Base-by-base conservation (phyloP, 2,329 filamentous ascomycete genomes). In the Metarhizium rileyi region DNA sequence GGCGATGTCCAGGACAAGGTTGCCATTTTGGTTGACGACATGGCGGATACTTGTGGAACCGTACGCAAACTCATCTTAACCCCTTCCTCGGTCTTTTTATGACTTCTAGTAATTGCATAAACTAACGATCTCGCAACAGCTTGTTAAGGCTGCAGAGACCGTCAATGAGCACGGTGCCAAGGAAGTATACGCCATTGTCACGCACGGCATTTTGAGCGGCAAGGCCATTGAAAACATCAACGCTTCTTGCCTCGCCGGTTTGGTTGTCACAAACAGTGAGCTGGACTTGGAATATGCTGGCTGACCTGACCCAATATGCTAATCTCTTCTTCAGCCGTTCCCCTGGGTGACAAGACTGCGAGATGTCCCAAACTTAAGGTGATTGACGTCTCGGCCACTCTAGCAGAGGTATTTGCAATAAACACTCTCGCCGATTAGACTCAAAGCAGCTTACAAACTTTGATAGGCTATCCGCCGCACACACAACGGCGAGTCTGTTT, bases 11-110 rank as follows among this genome's bases (percentile, higher is more conserved):
- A 83, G 57, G 87, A 87, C 70, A 93, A 93, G 72, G 84, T 91
- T 27, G 91, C 91, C 52, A 96, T 98, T 63, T 83, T 98, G 45
- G 91, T 98, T 48, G 91, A 97, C 66, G 91, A 97, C 66, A 96
- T 97, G 89, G 90, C 90, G 28, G 91, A 97, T 65, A 96, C 91
- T 4, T 96, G 90, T 66, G 90, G 90, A 57, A 95, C 89, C 36
- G 66, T 69, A 62, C 49, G 63, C 35, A 38, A 38, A 38, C 35
- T 16, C 22, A 36, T n/a, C 33, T 14, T 26, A 10, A 10, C 49
- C 10, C 9, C 36, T 27, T 41, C 22, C 27, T 43, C 30, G 9
- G 5, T 5, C 8, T 46, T n/a, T 23, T 36, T 20, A 14, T 22
- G n/a, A n/a, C 45, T 12, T 23, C 14, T 18, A 16, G 10, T n/a